Evolutionary conservation across 1,284 basidiomycete genomes (phyloP).

Genomic region (Entoloma clypeatum): DNA sequence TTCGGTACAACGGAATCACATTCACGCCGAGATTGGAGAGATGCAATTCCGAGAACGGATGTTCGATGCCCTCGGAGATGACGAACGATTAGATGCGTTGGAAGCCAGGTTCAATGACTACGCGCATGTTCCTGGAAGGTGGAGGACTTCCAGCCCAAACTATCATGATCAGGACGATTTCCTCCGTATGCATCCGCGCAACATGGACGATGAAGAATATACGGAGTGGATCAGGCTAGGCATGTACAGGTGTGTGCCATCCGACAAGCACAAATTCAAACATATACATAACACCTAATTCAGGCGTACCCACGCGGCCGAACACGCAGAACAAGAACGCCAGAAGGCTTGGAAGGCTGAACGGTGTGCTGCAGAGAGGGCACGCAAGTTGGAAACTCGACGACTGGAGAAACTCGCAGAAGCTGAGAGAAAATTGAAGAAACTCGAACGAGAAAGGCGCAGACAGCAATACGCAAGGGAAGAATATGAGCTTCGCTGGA

Average conservation of each 20-base stretch:
- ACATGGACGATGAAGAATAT: constrained; percentile 83
- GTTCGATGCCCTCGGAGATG: constrained; percentile 64
- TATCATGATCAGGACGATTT: constrained; percentile 32
- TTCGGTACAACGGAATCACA: constrained; percentile 42
- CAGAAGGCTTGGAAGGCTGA: constrained; percentile 48
- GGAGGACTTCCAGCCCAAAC: constrained; percentile 30
- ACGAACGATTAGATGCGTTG: constrained; percentile 59
- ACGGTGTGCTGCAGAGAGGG: constrained; percentile 51
- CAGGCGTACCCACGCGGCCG: constrained; percentile 63
- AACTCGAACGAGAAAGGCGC: constrained; percentile 41
- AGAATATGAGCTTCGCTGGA: constrained; percentile 61
- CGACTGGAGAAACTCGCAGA: constrained; percentile 49
- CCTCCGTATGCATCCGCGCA: constrained; percentile 45
- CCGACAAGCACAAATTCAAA: background rate
- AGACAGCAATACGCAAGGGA: constrained; percentile 43
- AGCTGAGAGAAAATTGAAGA: constrained; percentile 44
- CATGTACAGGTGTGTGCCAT: constrained; percentile 65
- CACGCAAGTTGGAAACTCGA: constrained; percentile 47
- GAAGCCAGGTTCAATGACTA: constrained; percentile 64
- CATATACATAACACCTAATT: constrained; percentile 3
- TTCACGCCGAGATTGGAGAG: constrained; percentile 57
- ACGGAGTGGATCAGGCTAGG: constrained; percentile 75
- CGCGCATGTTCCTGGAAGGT: constrained; percentile 57
- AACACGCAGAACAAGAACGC: constrained; percentile 60
- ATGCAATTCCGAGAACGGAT: constrained; percentile 65